Conservation (phyloP, 164 flowering plant genomes). For the Stephania japonica region DNA sequence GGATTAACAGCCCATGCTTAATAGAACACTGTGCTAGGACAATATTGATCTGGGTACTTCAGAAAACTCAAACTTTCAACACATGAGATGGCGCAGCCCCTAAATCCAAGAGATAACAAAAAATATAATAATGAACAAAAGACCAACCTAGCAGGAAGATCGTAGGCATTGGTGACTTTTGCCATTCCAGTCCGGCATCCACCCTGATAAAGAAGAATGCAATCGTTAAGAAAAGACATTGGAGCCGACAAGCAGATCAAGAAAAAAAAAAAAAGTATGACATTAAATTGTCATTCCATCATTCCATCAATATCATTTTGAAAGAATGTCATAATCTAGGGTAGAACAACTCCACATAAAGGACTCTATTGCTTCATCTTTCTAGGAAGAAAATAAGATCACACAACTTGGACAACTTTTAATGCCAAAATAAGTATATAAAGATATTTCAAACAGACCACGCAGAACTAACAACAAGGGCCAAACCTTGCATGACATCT, state of each 20-base stretch:
- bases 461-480: no score
- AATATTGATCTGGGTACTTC: no score
- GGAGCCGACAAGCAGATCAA: not conserved
- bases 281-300: not conserved
- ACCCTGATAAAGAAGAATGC: conserved; percentile 45
- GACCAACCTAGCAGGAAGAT: conserved; percentile 92
- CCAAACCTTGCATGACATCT: no score
- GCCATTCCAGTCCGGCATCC: conserved; percentile 99
- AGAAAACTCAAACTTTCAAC: no score
- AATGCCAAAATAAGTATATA: no score
- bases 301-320: not conserved
- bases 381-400: not conserved
- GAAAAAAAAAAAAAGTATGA: not conserved
- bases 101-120: not conserved
- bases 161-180: conserved; percentile 93
- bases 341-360: not conserved
- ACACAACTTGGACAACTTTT: no score
- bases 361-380: not conserved
- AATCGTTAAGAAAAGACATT: not conserved
- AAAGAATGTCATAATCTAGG: not conserved
- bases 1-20: no score
- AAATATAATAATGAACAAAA: not conserved
- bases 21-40: no score
- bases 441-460: no score
- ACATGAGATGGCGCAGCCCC: no score